phyloP scores from a whole-genome alignment of 2,329 filamentous ascomycete species.

The Cadophora sp. region DNA sequence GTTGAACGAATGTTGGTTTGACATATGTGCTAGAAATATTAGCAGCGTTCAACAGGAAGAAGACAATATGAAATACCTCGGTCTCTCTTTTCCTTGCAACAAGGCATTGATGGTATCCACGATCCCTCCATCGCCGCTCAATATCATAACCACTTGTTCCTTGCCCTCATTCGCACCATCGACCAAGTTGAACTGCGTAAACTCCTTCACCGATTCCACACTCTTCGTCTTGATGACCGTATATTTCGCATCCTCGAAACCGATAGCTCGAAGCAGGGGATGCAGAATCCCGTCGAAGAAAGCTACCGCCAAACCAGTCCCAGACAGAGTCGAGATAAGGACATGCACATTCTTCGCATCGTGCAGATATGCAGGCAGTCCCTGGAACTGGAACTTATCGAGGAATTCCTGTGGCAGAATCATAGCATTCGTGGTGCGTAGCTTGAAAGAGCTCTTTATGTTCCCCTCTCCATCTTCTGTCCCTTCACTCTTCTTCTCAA shows the following conservation, averaged over 20 bases:
- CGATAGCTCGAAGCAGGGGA: slow-evolving; percentile 59
- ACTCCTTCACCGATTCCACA: slow-evolving; percentile 66
- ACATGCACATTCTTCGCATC: slow-evolving; percentile 57
- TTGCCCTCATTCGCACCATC: slow-evolving; percentile 54
- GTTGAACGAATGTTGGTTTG: slow-evolving; percentile 56
- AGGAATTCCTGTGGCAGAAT: slow-evolving; percentile 49
- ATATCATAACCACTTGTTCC: slow-evolving; percentile 71
- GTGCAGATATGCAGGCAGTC: slow-evolving; percentile 49
- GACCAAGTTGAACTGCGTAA: slow-evolving; percentile 60
- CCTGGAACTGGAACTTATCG: slow-evolving; percentile 47
- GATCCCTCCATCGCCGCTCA: slow-evolving; percentile 88
- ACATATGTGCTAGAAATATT: slow-evolving; percentile 29
- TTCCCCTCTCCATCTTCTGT: slow-evolving; percentile 34
- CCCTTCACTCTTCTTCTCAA: neutral
- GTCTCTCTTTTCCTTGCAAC: slow-evolving; percentile 37
- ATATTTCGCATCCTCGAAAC: slow-evolving; percentile 51
- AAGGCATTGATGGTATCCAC: slow-evolving; percentile 81
- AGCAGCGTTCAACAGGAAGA: neutral
- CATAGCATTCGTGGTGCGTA: slow-evolving; percentile 43
- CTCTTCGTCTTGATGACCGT: slow-evolving; percentile 68
- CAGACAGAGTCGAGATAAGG: slow-evolving; percentile 72
- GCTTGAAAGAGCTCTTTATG: slow-evolving; percentile 38
- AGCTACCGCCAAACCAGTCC: slow-evolving; percentile 60
- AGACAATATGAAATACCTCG: slow-evolving; percentile 36
- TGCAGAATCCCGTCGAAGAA: slow-evolving; percentile 64